Percentiles rank a stretch among this genome's conserved stretches.
phyloP scores from a whole-genome alignment of 2,329 filamentous ascomycete genomes.

The Colletotrichum trifolii region DNA sequence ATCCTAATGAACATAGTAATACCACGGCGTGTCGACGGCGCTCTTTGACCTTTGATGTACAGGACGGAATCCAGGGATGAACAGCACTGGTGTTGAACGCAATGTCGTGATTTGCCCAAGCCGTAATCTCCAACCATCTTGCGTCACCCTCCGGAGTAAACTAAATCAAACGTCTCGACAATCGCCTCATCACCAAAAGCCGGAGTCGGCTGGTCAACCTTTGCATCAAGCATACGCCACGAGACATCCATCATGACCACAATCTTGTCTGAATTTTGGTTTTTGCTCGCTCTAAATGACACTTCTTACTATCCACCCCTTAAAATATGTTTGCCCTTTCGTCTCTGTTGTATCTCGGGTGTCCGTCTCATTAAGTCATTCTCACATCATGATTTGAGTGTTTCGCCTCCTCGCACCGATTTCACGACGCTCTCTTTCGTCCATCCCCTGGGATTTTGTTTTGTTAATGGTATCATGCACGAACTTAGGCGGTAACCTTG shows the following conservation, averaged over 20 bases:
- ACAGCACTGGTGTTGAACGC: too few species aligned
- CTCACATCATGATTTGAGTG: constrained; percentile 33
- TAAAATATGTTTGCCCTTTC: not conserved
- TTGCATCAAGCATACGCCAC: too few species aligned
- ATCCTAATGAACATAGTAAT: constrained; percentile 25
- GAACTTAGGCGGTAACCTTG: constrained; percentile 73
- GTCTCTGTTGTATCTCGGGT: constrained; percentile 16
- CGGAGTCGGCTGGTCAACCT: too few species aligned
- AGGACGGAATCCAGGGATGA: too few species aligned
- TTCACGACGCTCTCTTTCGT: constrained; percentile 1
- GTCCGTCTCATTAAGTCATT: constrained; percentile 37
- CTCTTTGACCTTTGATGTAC: not conserved
- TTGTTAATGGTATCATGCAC: too few species aligned
- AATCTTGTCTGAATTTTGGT: constrained; percentile 15
- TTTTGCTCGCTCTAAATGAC: constrained; percentile 21
- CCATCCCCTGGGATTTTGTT: not conserved
- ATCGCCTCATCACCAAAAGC: too few species aligned
- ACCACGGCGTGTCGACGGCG: constrained; percentile 7
- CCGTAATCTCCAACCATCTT: too few species aligned
- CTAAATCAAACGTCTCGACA: too few species aligned
- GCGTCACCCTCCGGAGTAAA: too few species aligned
- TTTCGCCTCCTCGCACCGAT: constrained; percentile 25
- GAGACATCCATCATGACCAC: not conserved
- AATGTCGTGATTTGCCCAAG: too few species aligned
- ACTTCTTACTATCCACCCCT: constrained; percentile 12